Percentiles rank a stretch among this genome's conserved stretches.
Evolutionary conservation across 306 rosid genomes (phyloP).

Genomic region (Acacia acuminata): DNA sequence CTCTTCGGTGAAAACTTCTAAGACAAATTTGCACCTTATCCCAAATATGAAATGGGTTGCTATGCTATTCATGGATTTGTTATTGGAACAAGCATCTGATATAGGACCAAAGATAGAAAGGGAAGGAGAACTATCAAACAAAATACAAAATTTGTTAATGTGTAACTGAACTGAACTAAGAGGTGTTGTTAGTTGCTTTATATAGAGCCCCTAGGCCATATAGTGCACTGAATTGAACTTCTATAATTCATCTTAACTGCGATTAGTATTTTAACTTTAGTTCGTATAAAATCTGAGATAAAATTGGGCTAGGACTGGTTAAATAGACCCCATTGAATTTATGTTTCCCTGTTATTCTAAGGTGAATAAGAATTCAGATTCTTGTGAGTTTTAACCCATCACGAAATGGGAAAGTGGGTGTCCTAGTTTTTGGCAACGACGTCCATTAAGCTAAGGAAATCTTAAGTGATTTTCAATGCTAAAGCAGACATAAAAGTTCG

Average conservation of each 20-base stretch:
- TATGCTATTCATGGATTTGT: not conserved
- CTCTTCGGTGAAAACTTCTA: too few species aligned
- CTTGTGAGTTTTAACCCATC: not conserved
- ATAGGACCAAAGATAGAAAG: not conserved
- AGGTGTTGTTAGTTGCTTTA: not conserved
- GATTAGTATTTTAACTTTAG: not conserved
- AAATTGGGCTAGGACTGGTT: not conserved
- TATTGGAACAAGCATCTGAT: not conserved
- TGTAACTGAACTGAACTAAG: not conserved
- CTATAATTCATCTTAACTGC: not conserved
- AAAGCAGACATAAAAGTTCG: not conserved
- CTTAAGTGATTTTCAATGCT: not conserved
- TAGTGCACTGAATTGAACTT: not conserved
- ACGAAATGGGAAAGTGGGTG: not conserved
- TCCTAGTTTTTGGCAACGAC: not conserved
- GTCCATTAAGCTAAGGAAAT: not conserved
- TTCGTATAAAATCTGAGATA: not conserved
- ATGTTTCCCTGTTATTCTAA: not conserved
- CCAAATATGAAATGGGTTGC: not conserved
- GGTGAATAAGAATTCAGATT: not conserved
- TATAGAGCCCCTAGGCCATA: not conserved
- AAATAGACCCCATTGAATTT: not conserved
- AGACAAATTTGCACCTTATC: too few species aligned
- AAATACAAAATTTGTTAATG: not conserved
- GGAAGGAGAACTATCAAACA: not conserved